A percentile compares a stretch with the other conserved stretches of the same genome.
phyloP scores from a whole-genome alignment of 148 eudicot species.

The Persicaria tinctoria region DNA sequence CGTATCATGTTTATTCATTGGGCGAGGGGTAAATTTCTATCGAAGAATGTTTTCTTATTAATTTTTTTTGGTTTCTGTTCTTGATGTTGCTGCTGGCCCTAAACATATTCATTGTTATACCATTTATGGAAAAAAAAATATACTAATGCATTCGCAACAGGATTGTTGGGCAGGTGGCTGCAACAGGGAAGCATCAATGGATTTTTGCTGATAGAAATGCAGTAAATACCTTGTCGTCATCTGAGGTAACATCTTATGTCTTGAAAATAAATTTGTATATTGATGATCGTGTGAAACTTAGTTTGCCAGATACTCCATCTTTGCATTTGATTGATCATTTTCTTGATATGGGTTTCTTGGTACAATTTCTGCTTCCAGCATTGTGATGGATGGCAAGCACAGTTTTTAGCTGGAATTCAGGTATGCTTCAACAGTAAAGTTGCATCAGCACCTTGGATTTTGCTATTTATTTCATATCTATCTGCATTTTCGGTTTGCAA shows the following conservation, averaged over 20 bases:
- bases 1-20: constrained; percentile 64
- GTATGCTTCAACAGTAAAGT: constrained; percentile 26
- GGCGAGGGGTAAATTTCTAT: constrained; percentile 78
- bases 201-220: constrained; percentile 36
- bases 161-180: constrained; percentile 75
- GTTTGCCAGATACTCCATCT: background rate
- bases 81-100: background rate
- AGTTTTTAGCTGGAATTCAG: constrained; percentile 76
- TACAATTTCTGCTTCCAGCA: constrained; percentile 35
- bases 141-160: constrained; percentile 22
- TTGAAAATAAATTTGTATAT: background rate
- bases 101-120: background rate
- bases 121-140: too few species aligned
- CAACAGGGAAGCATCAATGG: constrained; percentile 81
- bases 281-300: background rate
- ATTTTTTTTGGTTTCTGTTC: constrained; percentile 12
- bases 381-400: constrained; percentile 62
- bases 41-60: background rate
- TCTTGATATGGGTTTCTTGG: constrained; percentile 13
- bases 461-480: background rate
- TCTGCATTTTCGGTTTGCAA: background rate
- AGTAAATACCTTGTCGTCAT: constrained; percentile 27
- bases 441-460: background rate
- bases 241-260: constrained; percentile 42
- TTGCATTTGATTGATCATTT: too few species aligned